Percentiles rank a stretch among this genome's conserved stretches.
phyloP scores from a whole-genome alignment of 1,284 basidiomycete genomes.

The Sporisorium iseilematis-ciliati region DNA sequence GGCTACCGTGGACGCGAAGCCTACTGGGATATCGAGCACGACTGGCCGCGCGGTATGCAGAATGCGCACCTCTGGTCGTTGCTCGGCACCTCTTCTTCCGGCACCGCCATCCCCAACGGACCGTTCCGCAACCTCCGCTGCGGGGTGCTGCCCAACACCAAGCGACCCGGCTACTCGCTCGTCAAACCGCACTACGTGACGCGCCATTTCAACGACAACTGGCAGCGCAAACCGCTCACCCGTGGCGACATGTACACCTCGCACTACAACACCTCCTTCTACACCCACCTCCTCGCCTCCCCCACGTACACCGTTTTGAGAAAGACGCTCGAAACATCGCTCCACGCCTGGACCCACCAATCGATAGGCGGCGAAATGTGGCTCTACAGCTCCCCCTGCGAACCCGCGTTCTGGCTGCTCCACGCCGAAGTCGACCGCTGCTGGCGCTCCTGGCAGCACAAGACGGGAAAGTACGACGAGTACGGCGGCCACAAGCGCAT shows the following conservation, averaged over 20 bases:
- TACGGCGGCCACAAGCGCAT: constrained; percentile 23
- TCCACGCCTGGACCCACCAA: constrained; percentile 35
- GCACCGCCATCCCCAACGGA: constrained; percentile 35
- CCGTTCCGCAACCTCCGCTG: constrained; percentile 14
- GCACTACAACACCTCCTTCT: constrained; percentile 14
- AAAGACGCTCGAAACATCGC: constrained; percentile 10
- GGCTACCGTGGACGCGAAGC: constrained; percentile 36
- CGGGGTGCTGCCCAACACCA: constrained; percentile 31
- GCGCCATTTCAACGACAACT: constrained; percentile 36
- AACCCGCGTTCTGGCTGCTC: constrained; percentile 44
- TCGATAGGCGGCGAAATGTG: constrained; percentile 38
- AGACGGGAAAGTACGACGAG: constrained; percentile 7
- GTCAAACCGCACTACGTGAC: constrained; percentile 42
- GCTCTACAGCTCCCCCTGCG: constrained; percentile 29
- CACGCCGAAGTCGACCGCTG: constrained; percentile 36
- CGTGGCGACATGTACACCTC: constrained; percentile 45
- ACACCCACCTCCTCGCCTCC: constrained; percentile 1
- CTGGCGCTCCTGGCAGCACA: constrained; percentile 31
- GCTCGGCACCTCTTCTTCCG: constrained; percentile 15
- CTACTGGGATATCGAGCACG: constrained; percentile 38
- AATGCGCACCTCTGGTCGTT: constrained; percentile 15
- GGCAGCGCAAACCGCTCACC: constrained; percentile 15
- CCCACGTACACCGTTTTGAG: constrained; percentile 21
- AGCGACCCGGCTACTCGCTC: constrained; percentile 17
- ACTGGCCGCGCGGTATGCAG: constrained; percentile 15